A percentile compares a stretch with the other conserved stretches of the same genome.
Conservation (phyloP, 2,329 filamentous ascomycete genomes). For the Colletotrichum spinosum region DNA sequence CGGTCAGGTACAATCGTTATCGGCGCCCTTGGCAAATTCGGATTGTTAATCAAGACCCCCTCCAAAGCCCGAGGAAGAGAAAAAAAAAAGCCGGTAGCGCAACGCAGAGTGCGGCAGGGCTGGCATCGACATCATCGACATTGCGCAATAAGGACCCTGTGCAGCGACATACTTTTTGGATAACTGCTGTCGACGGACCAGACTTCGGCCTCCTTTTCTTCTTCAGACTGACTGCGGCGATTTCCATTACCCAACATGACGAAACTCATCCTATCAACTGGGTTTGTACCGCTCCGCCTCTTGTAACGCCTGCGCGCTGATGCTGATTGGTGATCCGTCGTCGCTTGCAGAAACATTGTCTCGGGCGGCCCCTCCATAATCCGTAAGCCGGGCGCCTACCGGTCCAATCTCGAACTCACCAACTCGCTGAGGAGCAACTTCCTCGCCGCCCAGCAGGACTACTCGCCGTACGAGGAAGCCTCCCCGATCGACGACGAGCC, state of each 20-base stretch:
- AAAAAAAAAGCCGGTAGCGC: slow-evolving; percentile 6
- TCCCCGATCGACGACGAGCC: slow-evolving; percentile 41
- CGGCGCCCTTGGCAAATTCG: slow-evolving; percentile 16
- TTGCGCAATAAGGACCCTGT: slow-evolving; percentile 30
- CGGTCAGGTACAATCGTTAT: slow-evolving; percentile 21
- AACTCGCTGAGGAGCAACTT: slow-evolving; percentile 90
- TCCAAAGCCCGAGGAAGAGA: slow-evolving; percentile 15
- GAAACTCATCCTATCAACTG: slow-evolving; percentile 87
- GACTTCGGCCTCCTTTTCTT: slow-evolving; percentile 1
- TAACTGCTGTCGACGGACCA: not conserved
- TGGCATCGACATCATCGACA: slow-evolving; percentile 7
- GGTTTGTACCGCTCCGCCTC: slow-evolving; percentile 59
- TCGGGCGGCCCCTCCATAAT: slow-evolving; percentile 85
- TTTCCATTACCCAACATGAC: slow-evolving; percentile 62
- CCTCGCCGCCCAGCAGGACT: slow-evolving; percentile 76
- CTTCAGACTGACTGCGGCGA: not conserved
- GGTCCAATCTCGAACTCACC: slow-evolving; percentile 93
- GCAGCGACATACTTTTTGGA: slow-evolving; percentile 13
- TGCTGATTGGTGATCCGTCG: slow-evolving; percentile 37
- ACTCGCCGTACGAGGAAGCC: slow-evolving; percentile 47
- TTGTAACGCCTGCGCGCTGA: slow-evolving; percentile 27
- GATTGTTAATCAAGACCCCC: slow-evolving; percentile 36
- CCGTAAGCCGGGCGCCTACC: slow-evolving; percentile 79
- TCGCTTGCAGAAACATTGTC: slow-evolving; percentile 77
- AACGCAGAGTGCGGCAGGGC: slow-evolving; percentile 6